phyloP scores from a whole-genome alignment of 163 green algal genomes.

The Chlorella variabilis region DNA sequence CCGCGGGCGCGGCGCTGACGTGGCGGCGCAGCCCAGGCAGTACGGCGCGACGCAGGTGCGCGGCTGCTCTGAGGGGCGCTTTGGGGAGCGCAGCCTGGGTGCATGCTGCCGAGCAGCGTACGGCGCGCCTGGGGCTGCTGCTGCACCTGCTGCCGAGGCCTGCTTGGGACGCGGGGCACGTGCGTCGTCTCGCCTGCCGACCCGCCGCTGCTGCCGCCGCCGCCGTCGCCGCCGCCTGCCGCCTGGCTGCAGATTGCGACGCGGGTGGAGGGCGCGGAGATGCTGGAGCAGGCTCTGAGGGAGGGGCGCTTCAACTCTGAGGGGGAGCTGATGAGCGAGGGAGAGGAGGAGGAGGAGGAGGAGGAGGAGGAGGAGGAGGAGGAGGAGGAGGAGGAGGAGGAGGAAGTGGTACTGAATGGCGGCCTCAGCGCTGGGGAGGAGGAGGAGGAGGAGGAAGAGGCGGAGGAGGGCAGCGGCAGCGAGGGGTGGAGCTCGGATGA shows the following conservation, averaged over 20 bases:
- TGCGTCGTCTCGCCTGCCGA: background rate
- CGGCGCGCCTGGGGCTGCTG: background rate
- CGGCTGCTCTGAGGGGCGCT: no score
- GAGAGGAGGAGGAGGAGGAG: constrained; percentile 54
- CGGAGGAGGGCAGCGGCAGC: constrained; percentile 26
- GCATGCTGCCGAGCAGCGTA: no score
- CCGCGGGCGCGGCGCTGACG: constrained; percentile 65
- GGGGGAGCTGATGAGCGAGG: constrained; percentile 55
- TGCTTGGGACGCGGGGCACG: background rate
- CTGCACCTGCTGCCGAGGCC: background rate
- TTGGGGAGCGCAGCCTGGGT: background rate
- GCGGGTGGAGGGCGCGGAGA: constrained; percentile 85
- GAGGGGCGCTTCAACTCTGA: constrained; percentile 49
- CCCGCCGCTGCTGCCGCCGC: background rate
- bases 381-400: background rate
- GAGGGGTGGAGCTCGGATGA: constrained; percentile 42
- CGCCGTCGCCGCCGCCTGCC: background rate
- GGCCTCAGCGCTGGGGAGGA: constrained; percentile 36
- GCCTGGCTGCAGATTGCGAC: constrained; percentile 53
- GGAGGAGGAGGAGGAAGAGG: constrained; percentile 40
- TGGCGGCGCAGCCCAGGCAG: constrained; percentile 50
- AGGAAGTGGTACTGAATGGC: no score
- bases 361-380: constrained; percentile 30
- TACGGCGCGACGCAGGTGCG: constrained; percentile 67
- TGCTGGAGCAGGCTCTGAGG: constrained; percentile 78